Evolutionary conservation across 345 rosid species (phyloP).

Genomic region (Gossypium thurberi): DNA sequence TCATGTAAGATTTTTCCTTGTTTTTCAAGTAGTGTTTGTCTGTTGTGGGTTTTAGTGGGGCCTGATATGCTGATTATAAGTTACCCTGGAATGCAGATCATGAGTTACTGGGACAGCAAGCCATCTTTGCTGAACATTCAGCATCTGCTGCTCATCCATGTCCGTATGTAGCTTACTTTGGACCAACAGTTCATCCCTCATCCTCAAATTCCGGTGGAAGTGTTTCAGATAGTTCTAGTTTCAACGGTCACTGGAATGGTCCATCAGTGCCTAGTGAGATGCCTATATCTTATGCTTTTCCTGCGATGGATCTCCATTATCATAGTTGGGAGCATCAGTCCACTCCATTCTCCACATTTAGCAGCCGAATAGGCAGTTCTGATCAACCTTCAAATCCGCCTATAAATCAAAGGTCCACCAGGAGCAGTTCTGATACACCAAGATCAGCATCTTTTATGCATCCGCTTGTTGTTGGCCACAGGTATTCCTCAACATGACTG

Average conservation of each 20-base stretch:
- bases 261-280: conserved; percentile 68
- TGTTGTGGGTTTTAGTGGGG: not conserved
- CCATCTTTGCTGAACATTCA: conserved; percentile 64
- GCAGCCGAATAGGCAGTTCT: conserved; percentile 41
- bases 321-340: conserved; percentile 70
- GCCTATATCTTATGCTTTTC: conserved; percentile 64
- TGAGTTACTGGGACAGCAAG: conserved; percentile 63
- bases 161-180: conserved; percentile 85
- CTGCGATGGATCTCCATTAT: conserved; percentile 69
- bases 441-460: conserved; percentile 73
- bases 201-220: conserved; percentile 61
- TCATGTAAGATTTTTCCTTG: conserved; percentile 56
- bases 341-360: conserved; percentile 55
- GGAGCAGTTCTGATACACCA: conserved; percentile 52
- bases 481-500: conserved; percentile 37
- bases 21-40: conserved; percentile 13
- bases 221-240: conserved; percentile 65
- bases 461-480: conserved; percentile 70
- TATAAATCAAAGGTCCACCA: conserved; percentile 48
- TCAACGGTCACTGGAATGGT: conserved; percentile 64
- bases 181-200: conserved; percentile 76
- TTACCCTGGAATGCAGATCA: conserved; percentile 56
- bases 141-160: conserved; percentile 75
- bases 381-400: conserved; percentile 62
- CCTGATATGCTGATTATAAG: conserved; percentile 16